These are phyloP conservation scores for Graphilbum sp. DNA, from an alignment of 2,329 filamentous ascomycete species.

Conservation along the genomic window DNA sequence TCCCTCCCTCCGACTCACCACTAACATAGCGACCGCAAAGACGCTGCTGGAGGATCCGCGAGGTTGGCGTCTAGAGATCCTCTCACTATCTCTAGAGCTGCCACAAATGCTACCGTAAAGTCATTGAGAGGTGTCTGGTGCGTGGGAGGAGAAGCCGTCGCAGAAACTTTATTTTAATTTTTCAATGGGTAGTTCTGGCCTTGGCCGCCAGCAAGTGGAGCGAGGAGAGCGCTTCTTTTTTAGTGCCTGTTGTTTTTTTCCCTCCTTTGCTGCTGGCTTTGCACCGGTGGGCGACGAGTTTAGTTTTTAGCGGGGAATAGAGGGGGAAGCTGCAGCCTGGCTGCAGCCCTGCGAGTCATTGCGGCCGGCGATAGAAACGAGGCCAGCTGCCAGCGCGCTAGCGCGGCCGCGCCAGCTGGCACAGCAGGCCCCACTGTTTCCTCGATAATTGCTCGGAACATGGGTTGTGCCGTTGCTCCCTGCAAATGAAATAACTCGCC, in stretches of 20 bases:
- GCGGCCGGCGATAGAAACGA: too few species aligned
- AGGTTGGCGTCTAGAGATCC: conserved; percentile 55
- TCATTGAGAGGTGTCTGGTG: conserved; percentile 30
- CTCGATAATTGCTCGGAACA: conserved; percentile 14
- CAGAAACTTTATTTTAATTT: conserved; percentile 2
- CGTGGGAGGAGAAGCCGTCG: conserved; percentile 1
- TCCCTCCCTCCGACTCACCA: conserved; percentile 13
- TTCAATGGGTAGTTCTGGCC: too few species aligned
- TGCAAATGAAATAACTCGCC: conserved; percentile 11
- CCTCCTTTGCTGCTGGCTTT: not conserved
- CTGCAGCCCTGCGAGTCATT: too few species aligned
- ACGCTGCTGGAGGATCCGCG: conserved; percentile 9
- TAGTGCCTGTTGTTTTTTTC: not conserved
- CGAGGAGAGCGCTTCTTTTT: not conserved
- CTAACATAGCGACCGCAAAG: conserved; percentile 16
- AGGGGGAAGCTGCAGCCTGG: not conserved
- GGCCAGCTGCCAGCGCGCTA: conserved; percentile 3
- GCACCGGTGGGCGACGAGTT: conserved; percentile 6
- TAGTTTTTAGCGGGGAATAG: too few species aligned
- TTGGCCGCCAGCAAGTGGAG: not conserved
- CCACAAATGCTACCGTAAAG: conserved; percentile 50
- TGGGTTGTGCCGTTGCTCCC: conserved; percentile 2
- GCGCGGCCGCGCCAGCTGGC: conserved; percentile 7
- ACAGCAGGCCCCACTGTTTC: conserved; percentile 2
- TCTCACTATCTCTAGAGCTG: conserved; percentile 66